Evolutionary conservation across 176 grass and related monocot genomes (phyloP).

Genomic region (Oryza nivara): DNA sequence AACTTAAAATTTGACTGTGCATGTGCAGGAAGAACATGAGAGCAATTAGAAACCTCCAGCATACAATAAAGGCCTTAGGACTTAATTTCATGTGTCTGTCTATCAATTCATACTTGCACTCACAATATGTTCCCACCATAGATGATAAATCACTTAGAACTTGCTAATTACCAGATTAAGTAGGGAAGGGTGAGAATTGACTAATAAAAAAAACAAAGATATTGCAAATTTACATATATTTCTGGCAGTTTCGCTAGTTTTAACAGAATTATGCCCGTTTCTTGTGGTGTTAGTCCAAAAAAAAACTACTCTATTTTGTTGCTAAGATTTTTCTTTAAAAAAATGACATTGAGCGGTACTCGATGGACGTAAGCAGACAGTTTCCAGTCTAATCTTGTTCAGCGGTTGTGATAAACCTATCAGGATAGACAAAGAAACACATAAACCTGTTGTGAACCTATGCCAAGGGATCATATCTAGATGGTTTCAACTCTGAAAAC

Average conservation of each 20-base stretch:
- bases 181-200: background rate
- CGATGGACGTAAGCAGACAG: background rate
- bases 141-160: background rate
- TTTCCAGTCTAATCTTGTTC: conserved; percentile 13
- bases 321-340: background rate
- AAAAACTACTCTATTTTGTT: background rate
- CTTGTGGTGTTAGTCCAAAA: background rate
- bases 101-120: background rate
- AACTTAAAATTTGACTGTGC: conserved; percentile 14
- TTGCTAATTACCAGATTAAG: background rate
- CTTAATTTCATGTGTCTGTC: conserved; percentile 22
- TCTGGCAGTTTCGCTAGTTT: conserved; percentile 3
- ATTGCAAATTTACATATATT: conserved; percentile 31
- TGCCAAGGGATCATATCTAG: conserved; percentile 5
- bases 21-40: background rate
- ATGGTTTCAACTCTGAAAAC: conserved; percentile 19
- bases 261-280: conserved; percentile 6
- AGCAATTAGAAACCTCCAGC: background rate
- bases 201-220: background rate
- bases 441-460: background rate
- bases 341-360: background rate
- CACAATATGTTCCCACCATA: background rate
- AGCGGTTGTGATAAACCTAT: conserved; percentile 13
- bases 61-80: background rate
- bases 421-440: background rate